phyloP scores from a whole-genome alignment of 2,329 filamentous ascomycete species.

The Cercospora zeina region DNA sequence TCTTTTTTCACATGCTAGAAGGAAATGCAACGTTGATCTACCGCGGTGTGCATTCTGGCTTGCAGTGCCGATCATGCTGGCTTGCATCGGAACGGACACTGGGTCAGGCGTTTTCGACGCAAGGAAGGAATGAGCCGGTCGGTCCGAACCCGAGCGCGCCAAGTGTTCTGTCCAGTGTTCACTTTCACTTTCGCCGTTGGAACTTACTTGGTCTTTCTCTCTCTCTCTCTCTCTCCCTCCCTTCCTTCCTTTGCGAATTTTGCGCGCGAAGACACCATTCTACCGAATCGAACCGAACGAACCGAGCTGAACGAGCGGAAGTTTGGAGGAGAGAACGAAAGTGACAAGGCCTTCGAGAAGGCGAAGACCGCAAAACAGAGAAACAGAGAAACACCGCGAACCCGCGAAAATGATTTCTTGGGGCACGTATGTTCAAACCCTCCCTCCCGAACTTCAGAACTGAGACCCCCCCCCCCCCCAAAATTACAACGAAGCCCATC shows the following conservation, averaged over 20 bases:
- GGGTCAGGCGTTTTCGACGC: neutral
- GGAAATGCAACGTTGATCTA: slow-evolving; percentile 1
- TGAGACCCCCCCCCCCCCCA: too few relatives aligned
- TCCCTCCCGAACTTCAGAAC: too few relatives aligned
- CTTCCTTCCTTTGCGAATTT: neutral
- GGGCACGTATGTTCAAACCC: slow-evolving; percentile 15
- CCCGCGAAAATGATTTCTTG: slow-evolving; percentile 11
- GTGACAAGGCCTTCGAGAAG: too few relatives aligned
- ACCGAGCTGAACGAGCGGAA: too few relatives aligned
- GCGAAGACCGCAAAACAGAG: neutral
- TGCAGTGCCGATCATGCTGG: slow-evolving; percentile 12
- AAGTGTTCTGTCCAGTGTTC: neutral
- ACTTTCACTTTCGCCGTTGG: neutral
- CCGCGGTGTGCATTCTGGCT: neutral
- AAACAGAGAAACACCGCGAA: neutral
- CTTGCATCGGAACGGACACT: neutral
- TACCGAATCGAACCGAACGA: too few relatives aligned
- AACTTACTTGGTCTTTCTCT: neutral
- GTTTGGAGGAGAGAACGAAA: too few relatives aligned
- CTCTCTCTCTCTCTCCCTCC: neutral
- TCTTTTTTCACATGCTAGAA: neutral
- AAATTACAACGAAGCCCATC: too few relatives aligned
- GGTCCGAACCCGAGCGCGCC: neutral
- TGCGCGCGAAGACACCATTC: neutral
- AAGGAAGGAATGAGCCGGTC: neutral